Base-by-base conservation (phyloP, 257 asterid genomes). In the Solanum pinnatisectum region DNA sequence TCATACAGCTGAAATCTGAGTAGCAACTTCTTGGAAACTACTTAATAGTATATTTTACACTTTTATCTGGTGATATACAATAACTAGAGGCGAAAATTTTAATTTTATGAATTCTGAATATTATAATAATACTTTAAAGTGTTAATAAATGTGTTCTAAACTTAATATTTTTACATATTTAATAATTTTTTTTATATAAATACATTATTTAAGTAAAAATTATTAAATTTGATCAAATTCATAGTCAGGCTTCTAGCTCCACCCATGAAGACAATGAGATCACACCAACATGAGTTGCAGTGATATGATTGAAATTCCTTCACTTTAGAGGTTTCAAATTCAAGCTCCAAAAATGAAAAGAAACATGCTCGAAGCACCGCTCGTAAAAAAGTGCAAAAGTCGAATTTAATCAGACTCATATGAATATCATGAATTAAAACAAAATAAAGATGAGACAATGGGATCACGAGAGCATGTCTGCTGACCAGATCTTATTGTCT, bases 351-450 rank as follows among this genome's bases (percentile, higher is more conserved):
- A 27, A 27, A 25, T 27, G 9, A 27, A 68, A 27, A 25, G 1
- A 56, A 56, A 18, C 3, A 7, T 56, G 65, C 23, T 56, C 0
- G 2, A 46, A 46, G 0, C 4, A 14, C 8, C 76, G 6, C 16
- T 13, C 5, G 0, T 6, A 68, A 27, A 68, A 11, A 44, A 42
- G 15, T 42, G 15, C 5, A 42, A 42, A 11, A 42, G 2, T 42
- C 15, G 15, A 42, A 67, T 67, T 12, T 25, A 25, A 13, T 67
- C 1, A 5, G 3, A 67, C 7, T 0, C 0, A 4, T 22, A 23
- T 2, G 10, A 1, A 0, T 1, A 23, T 10, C 30, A 0, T 2
- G 13, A 60, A 60, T 25, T 1, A 23, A 10, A 27, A 67, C 3
- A 68, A 27, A 10, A 25, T 13, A 27, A 67, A 25, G 4, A 5